A percentile compares a stretch with the other conserved stretches of the same genome.
Evolutionary conservation across 164 flowering plant species (phyloP).

Genomic region (Magnolia officinalis): DNA sequence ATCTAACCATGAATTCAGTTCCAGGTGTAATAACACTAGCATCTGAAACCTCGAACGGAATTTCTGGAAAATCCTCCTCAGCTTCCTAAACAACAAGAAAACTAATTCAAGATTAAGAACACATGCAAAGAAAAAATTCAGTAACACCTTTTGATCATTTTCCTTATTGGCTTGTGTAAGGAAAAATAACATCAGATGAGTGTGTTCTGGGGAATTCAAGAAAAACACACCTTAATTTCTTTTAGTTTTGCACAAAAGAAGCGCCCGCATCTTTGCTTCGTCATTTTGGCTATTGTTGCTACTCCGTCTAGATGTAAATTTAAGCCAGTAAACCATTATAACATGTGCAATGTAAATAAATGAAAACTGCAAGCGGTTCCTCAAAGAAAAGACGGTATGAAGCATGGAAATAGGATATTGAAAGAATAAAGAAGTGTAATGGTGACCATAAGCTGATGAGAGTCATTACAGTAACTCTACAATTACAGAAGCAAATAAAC

Average conservation of each 20-base stretch:
- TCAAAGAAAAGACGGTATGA: no score
- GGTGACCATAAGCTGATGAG: no score
- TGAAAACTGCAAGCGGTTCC: no score
- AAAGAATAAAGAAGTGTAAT: no score
- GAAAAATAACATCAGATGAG: no score
- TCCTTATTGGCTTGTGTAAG: background rate
- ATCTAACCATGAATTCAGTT: slow-evolving; percentile 41
- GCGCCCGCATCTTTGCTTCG: slow-evolving; percentile 48
- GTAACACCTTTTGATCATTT: no score
- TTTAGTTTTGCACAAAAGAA: slow-evolving; percentile 40
- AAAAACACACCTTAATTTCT: slow-evolving; percentile 27
- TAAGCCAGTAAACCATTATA: background rate
- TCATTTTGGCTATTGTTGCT: slow-evolving; percentile 61
- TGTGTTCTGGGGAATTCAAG: background rate
- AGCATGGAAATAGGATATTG: no score
- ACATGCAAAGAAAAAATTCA: no score
- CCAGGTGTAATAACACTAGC: slow-evolving; percentile 56
- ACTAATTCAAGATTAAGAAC: background rate
- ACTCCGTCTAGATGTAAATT: slow-evolving; percentile 44
- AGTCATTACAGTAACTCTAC: no score
- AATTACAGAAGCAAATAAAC: no score
- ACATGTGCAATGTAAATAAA: background rate
- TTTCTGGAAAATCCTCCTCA: slow-evolving; percentile 37
- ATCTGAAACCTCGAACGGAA: slow-evolving; percentile 36
- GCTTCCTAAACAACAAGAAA: slow-evolving; percentile 27